phyloP scores from a whole-genome alignment of 139 green algal genomes.

The Tetratostichococcus sp. region DNA sequence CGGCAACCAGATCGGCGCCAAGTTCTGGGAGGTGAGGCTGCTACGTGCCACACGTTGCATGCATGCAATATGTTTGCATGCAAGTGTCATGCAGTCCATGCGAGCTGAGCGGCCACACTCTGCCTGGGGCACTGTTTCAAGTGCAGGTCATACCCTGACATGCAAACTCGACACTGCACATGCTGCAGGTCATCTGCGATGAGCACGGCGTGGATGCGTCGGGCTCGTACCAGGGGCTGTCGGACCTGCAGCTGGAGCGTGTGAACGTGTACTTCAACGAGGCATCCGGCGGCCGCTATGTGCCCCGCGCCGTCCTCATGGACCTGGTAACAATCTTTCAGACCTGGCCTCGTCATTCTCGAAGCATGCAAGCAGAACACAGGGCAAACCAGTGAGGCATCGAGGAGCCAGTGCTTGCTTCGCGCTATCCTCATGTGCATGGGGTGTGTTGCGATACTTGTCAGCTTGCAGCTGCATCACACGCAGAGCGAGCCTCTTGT shows the following conservation, averaged over 20 bases:
- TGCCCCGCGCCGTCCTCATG: slow-evolving; percentile 95
- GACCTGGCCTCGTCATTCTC: no score
- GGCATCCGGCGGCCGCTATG: slow-evolving; percentile 94
- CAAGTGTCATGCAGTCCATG: no score
- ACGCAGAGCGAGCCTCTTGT: no score
- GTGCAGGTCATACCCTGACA: no score
- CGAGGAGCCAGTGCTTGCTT: no score
- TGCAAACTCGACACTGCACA: neutral
- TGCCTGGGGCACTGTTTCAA: no score
- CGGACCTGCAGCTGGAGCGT: slow-evolving; percentile 96
- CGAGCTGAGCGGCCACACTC: no score
- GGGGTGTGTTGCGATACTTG: no score
- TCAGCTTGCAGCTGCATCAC: no score
- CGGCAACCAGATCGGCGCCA: slow-evolving; percentile 97
- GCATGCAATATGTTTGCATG: neutral
- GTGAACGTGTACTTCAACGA: slow-evolving; percentile 99
- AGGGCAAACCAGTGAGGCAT: no score
- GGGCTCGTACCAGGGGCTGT: slow-evolving; percentile 90
- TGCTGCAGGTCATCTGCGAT: slow-evolving; percentile 69
- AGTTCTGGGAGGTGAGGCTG: slow-evolving; percentile 86
- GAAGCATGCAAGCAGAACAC: no score
- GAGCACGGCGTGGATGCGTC: slow-evolving; percentile 91
- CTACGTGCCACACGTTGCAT: neutral
- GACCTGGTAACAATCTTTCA: slow-evolving; percentile 63
- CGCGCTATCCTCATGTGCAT: no score